phyloP scores from a whole-genome alignment of 768 basidiomycete genomes.

The Mycena venus region DNA sequence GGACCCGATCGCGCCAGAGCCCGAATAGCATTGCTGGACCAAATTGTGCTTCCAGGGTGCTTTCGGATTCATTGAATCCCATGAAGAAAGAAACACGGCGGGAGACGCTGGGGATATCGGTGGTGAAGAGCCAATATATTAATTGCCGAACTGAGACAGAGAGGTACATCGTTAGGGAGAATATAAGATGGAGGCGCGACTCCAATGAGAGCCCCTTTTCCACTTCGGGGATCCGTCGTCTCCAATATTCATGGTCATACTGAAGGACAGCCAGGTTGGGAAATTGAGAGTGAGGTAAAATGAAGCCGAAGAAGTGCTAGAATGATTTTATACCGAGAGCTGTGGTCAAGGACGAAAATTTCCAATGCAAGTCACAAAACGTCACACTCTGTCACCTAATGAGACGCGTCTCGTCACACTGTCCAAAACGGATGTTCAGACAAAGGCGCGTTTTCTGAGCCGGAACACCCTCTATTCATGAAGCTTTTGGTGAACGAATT shows the following conservation, averaged over 20 bases:
- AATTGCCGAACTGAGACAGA: slow-evolving; percentile 9
- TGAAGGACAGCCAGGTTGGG: slow-evolving; percentile 3
- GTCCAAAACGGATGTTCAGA: neutral
- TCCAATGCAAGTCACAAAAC: neutral
- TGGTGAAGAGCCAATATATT: slow-evolving; percentile 19
- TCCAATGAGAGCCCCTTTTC: slow-evolving; percentile 1
- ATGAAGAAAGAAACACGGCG: slow-evolving; percentile 2
- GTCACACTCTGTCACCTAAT: neutral
- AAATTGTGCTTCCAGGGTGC: slow-evolving; percentile 1
- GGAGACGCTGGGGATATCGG: slow-evolving; percentile 10
- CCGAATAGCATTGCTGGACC: slow-evolving; percentile 17
- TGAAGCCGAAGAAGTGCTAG: neutral
- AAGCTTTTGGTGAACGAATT: neutral
- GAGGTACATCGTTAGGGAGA: slow-evolving; percentile 24
- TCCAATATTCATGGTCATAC: slow-evolving; percentile 14
- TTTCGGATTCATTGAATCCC: neutral
- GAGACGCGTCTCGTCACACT: neutral
- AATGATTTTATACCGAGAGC: neutral
- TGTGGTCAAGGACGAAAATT: neutral
- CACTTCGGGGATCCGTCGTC: neutral
- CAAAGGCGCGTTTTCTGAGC: neutral
- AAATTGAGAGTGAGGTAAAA: neutral
- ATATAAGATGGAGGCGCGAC: slow-evolving; percentile 22
- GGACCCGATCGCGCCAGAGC: slow-evolving; percentile 10
- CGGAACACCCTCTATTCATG: neutral